phyloP scores from a whole-genome alignment of 176 grass and related monocot genomes.

The Phoenix roebelenii region DNA sequence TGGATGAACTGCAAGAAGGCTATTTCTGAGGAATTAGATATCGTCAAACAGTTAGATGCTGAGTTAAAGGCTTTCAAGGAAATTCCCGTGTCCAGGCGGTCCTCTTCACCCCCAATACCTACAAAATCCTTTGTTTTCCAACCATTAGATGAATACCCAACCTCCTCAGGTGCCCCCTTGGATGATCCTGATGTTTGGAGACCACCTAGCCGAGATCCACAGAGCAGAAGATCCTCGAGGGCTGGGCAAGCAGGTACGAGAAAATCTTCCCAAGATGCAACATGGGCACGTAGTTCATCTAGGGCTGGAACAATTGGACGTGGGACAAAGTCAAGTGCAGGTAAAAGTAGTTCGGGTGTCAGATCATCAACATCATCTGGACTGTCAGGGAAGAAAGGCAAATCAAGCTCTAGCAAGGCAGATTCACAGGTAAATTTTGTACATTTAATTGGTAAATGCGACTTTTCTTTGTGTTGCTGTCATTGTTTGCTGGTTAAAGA shows the following conservation, averaged over 20 bases:
- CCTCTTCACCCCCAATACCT: conserved; percentile 78
- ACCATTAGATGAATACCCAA: conserved; percentile 81
- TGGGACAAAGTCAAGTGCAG: conserved; percentile 46
- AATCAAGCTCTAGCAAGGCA: conserved; percentile 53
- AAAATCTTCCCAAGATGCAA: conserved; percentile 73
- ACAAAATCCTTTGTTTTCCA: conserved; percentile 87
- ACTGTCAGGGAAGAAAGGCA: conserved; percentile 59
- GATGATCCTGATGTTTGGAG: conserved; percentile 90
- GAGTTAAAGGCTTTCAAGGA: conserved; percentile 72
- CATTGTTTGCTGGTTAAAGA: background rate
- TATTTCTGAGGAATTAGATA: conserved; percentile 69
- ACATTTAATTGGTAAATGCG: background rate
- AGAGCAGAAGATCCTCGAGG: conserved; percentile 48
- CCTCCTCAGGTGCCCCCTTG: conserved; percentile 54
- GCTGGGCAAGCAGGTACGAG: conserved; percentile 37
- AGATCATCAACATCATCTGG: conserved; percentile 47
- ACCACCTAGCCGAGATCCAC: conserved; percentile 49
- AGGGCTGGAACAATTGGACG: conserved; percentile 52
- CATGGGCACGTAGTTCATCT: conserved; percentile 64
- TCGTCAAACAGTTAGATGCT: conserved; percentile 75
- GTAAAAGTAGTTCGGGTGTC: conserved; percentile 33
- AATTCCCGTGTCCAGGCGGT: conserved; percentile 48
- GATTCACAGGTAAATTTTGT: conserved; percentile 53
- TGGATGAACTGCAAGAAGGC: conserved; percentile 90
- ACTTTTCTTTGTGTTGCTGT: background rate